Evolutionary conservation across 768 basidiomycete genomes (phyloP), one percentile per base, ranked within the genome.

Genomic region (Boletellus ananiceps): DNA sequence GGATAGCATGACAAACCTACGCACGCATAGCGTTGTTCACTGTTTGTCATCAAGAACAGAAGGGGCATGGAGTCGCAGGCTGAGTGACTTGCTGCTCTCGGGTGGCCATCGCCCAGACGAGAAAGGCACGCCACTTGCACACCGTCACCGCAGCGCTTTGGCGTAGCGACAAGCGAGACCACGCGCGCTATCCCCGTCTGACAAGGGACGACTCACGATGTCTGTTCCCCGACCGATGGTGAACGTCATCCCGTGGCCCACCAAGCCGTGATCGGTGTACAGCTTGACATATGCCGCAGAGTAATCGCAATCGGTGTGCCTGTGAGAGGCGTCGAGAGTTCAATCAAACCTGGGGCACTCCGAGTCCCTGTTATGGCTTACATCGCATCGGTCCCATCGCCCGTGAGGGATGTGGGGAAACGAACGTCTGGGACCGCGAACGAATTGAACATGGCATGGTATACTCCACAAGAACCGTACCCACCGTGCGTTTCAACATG

Each of bases 221-320:
- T 95, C 93, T 59, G 92, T 95, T 19, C 92, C 94, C 23, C 93
- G 82, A 0, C 92, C 90, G 58, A 92, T 93, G 6, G 90, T 92
- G 65, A 94, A 93, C 14, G 90, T 91, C 90, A 91, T 87, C 40
- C 88, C 90, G 62, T 91, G 82, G 13, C 91, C 89, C 39, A 82
- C 76, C 41, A 92, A 80, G 49, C 79, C 74, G 23, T 81, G 70
- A 33, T 64, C 57, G 1, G 87, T 94, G 49, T 78, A 69, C 42
- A 97, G 71, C 11, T 80, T 79, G 36, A 93, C 78, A 64, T 93
- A 94, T 1, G 93, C 93, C 2, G 92, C 88, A 7, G 90, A 93
- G 69, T 93, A 94, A 69, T 95, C 94, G 69, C 91, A 93, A 50
- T 91, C 88, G 11, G 86, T 86, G 69, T 94, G 93, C 91, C 87